These are phyloP conservation scores for Agaricus bisporus DNA, from an alignment of 768 basidiomycete genomes.

Conservation along the genomic window DNA sequence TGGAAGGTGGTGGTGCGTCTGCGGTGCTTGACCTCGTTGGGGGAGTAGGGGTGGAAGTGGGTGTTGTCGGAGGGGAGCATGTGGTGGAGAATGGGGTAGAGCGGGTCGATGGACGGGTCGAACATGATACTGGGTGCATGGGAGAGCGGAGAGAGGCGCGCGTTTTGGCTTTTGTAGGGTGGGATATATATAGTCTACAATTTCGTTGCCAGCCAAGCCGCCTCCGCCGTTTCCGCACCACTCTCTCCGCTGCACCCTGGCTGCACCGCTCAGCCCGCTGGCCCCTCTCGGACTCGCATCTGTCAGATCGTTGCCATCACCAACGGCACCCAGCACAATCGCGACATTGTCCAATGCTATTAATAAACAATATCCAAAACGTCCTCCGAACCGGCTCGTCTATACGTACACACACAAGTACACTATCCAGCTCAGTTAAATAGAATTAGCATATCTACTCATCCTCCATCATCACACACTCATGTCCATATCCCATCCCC, in stretches of 20 bases:
- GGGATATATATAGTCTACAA: slow-evolving; percentile 3
- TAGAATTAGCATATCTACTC: slow-evolving; percentile 9
- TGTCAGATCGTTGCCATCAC: slow-evolving; percentile 12
- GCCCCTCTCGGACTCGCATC: slow-evolving; percentile 1
- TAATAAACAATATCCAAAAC: slow-evolving; percentile 8
- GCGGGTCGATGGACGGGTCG: slow-evolving; percentile 19
- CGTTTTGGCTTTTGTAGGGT: slow-evolving; percentile 21
- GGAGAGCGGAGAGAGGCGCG: slow-evolving; percentile 24
- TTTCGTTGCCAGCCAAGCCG: background rate
- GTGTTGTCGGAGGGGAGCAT: slow-evolving; percentile 54
- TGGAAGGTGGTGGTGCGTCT: slow-evolving; percentile 86
- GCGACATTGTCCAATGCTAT: slow-evolving; percentile 7
- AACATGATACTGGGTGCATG: slow-evolving; percentile 3
- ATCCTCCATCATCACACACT: slow-evolving; percentile 13
- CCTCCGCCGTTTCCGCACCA: slow-evolving; percentile 19
- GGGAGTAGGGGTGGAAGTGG: slow-evolving; percentile 79
- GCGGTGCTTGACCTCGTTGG: slow-evolving; percentile 91
- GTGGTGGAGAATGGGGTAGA: slow-evolving; percentile 37
- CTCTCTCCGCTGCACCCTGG: slow-evolving; percentile 9
- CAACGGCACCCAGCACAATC: slow-evolving; percentile 3
- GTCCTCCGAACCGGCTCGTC: slow-evolving; percentile 16
- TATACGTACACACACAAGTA: slow-evolving; percentile 5
- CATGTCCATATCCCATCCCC: slow-evolving; percentile 20
- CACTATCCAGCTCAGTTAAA: slow-evolving; percentile 12
- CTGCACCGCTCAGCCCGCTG: background rate